phyloP scores from a whole-genome alignment of 306 rosid species.

The Quercus alba region DNA sequence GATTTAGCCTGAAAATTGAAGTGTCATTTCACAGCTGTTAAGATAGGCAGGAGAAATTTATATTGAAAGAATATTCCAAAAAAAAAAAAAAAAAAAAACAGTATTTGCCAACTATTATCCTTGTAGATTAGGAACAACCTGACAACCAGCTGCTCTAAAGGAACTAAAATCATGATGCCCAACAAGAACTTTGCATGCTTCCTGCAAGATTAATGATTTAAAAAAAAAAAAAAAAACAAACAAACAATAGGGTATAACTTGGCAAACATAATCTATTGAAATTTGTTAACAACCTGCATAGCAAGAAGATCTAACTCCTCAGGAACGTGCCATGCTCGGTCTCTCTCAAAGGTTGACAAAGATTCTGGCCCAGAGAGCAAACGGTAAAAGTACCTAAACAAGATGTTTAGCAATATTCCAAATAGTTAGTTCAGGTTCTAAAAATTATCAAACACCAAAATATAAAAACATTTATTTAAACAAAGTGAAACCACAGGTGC shows the following conservation, averaged over 20 bases:
- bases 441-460: slow-evolving; percentile 6
- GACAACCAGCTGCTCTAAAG: slow-evolving; percentile 93
- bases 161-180: slow-evolving; percentile 97
- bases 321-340: slow-evolving; percentile 83
- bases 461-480: background rate
- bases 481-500: background rate
- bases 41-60: background rate
- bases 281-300: slow-evolving; percentile 67
- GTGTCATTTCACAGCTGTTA: background rate
- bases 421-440: background rate
- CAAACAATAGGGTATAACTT: background rate
- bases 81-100: background rate
- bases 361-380: slow-evolving; percentile 77
- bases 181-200: slow-evolving; percentile 81
- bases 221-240: no score
- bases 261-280: background rate
- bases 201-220: slow-evolving; percentile 39
- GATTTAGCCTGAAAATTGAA: slow-evolving; percentile 74
- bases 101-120: background rate
- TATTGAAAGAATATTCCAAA: background rate
- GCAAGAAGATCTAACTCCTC: slow-evolving; percentile 73
- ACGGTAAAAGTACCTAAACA: slow-evolving; percentile 78
- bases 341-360: slow-evolving; percentile 77
- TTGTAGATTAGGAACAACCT: slow-evolving; percentile 49
- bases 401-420: slow-evolving; percentile 2